Base-by-base conservation (phyloP, 1,284 basidiomycete species). In the Cryptococcus neoformans region DNA sequence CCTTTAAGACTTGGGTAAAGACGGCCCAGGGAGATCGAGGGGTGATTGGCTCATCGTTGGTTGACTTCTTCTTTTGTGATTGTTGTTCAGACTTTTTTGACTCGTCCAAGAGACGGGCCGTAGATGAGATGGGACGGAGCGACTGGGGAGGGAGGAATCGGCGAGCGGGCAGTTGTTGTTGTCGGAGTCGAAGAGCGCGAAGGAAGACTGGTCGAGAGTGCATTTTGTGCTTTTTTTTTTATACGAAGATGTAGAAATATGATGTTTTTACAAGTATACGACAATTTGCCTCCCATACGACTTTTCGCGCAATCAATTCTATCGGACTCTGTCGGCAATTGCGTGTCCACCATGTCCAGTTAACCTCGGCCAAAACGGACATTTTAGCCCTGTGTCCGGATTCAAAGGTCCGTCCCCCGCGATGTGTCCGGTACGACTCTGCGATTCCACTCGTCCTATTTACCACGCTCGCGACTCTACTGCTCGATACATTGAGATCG, bases 21-120 rank as follows among this genome's bases (percentile, higher is more conserved):
- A 91, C 94, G 76, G 91, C 87, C 74, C 97, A 98, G 1, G 96
- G 96, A 6, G 91, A 94, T 73, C 89, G 90, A 3, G 90, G 90
- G 3, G 84, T 77, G 2, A 51, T 63, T 45, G 69, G 67, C 40
- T 64, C 57, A 44, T 65, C 63, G 11, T 54, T 56, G 41, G 28
- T 37, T 5, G 39, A 16, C 16, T 44, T 21, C 50, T 60, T 56
- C 39, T 58, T 44, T 36, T 51, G 46, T 54, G 49, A 35, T 55
- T 50, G 6, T 55, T 42, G 42, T 57, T 39, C 44, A 44, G 42
- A 44, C 42, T 57, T 21, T 49, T 59, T 62, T 7, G 57, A 37
- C 41, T 60, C 62, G 50, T 66, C 57, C 17, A 66, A 21, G 35
- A 59, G 50, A 9, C 60, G 60, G 28, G 58, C 48, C 5, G 64